phyloP scores from a whole-genome alignment of 371 early-diverging fungal species.

The Rhizopus delemar region DNA sequence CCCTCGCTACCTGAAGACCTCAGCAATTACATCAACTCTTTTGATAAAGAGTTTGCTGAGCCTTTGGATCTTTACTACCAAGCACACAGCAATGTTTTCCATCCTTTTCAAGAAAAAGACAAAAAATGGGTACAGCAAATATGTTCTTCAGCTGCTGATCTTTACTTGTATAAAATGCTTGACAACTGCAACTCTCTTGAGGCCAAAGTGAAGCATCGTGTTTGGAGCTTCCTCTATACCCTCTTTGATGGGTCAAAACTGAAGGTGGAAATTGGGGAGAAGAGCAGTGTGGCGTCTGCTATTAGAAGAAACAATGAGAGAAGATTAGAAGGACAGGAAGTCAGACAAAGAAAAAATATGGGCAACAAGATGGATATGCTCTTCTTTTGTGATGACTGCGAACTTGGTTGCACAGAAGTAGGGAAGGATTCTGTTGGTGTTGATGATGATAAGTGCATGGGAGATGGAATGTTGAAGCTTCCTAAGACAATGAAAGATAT shows the following conservation, averaged over 20 bases:
- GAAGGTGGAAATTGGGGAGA: slow-evolving; percentile 5
- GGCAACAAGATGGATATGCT: slow-evolving; percentile 10
- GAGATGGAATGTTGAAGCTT: slow-evolving; percentile 10
- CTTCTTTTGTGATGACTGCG: neutral
- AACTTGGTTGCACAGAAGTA: slow-evolving; percentile 8
- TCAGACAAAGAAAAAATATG: slow-evolving; percentile 6
- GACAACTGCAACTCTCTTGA: slow-evolving; percentile 4
- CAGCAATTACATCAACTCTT: neutral
- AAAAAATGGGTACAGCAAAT: slow-evolving; percentile 7
- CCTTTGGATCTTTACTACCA: slow-evolving; percentile 12
- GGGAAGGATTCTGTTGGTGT: slow-evolving; percentile 4
- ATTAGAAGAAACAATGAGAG: slow-evolving; percentile 4
- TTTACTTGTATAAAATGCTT: slow-evolving; percentile 3
- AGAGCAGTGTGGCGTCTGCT: slow-evolving; percentile 6
- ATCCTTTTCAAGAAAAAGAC: slow-evolving; percentile 8
- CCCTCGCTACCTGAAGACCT: slow-evolving; percentile 7
- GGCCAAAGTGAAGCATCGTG: neutral
- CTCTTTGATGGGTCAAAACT: neutral
- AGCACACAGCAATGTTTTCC: neutral
- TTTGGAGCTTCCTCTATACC: slow-evolving; percentile 6
- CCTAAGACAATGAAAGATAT: neutral
- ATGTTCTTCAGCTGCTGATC: slow-evolving; percentile 1
- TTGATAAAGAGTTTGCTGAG: neutral
- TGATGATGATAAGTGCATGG: slow-evolving; percentile 7
- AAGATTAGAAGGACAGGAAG: slow-evolving; percentile 2